Conservation (phyloP, 495 filamentous ascomycete genomes). For the Tuber brumale region DNA sequence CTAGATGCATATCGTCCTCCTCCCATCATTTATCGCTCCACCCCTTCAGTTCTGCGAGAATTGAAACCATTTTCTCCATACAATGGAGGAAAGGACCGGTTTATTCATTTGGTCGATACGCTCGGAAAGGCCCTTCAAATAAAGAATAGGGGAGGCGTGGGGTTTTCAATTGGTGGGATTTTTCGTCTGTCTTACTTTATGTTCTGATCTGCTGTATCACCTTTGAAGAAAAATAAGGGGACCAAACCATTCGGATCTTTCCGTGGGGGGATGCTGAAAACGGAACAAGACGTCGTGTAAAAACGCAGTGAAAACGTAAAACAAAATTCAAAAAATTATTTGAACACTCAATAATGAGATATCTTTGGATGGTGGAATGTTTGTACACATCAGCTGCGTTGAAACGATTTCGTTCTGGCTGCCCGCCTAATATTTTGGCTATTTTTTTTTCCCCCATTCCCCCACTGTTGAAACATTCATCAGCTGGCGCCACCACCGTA, state of each 20-base stretch:
- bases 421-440: not conserved
- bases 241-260: conserved; percentile 36
- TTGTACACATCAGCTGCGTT: not conserved
- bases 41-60: conserved; percentile 18
- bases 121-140: conserved; percentile 35
- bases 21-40: conserved; percentile 9
- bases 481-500: not conserved
- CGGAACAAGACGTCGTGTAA: conserved; percentile 10
- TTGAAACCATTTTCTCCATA: conserved; percentile 16
- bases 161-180: conserved; percentile 22
- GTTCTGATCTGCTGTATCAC: conserved; percentile 31
- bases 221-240: conserved; percentile 15
- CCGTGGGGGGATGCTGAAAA: conserved; percentile 15
- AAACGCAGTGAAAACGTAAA: not conserved
- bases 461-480: conserved; percentile 4
- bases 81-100: not conserved
- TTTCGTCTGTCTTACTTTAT: not conserved
- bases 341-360: not conserved
- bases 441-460: not conserved
- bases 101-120: conserved; percentile 20
- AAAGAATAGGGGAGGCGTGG: conserved; percentile 35
- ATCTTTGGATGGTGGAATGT: not conserved
- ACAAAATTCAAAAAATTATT: not conserved
- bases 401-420: not conserved
- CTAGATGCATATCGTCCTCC: conserved; percentile 22